Evolutionary conservation across 495 filamentous ascomycete genomes (phyloP).

Genomic region (Platismatia glauca): DNA sequence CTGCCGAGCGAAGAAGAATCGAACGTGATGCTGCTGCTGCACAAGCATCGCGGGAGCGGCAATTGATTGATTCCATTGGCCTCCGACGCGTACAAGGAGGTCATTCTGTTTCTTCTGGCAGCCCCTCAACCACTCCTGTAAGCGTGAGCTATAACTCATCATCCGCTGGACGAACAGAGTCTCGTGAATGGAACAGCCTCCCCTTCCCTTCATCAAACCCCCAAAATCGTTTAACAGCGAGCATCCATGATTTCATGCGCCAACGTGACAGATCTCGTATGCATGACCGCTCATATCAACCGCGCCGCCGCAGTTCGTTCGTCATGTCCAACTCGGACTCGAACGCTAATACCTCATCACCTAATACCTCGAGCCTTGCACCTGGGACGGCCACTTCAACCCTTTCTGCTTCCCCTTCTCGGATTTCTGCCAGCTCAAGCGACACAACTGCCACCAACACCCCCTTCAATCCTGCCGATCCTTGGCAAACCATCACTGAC

Average conservation of each 20-base stretch:
- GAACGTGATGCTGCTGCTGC: constrained; percentile 13
- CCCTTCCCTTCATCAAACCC: constrained; percentile 10
- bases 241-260: constrained; percentile 28
- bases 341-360: constrained; percentile 10
- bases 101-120: constrained; percentile 7
- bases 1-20: constrained; percentile 29
- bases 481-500: constrained; percentile 40
- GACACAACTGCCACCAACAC: constrained; percentile 1
- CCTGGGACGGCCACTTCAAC: constrained; percentile 19
- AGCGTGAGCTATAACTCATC: constrained; percentile 20
- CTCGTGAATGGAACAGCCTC: constrained; percentile 8
- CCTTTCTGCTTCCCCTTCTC: constrained; percentile 28
- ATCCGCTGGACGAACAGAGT: constrained; percentile 6
- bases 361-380: constrained; percentile 20
- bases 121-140: constrained; percentile 6
- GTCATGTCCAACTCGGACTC: constrained; percentile 35
- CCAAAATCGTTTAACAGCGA: constrained; percentile 16
- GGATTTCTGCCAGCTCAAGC: constrained; percentile 16
- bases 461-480: constrained; percentile 21
- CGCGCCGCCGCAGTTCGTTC: constrained; percentile 39
- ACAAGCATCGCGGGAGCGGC: constrained; percentile 44
- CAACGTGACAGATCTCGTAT: constrained; percentile 25
- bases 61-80: constrained; percentile 49
- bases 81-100: constrained; percentile 11
- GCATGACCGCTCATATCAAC: constrained; percentile 30